Percentiles rank a stretch among this genome's conserved stretches.
These are phyloP conservation scores for Cladorrhinum sp. DNA, from an alignment of 2,329 filamentous ascomycete genomes.

Conservation along the genomic window DNA sequence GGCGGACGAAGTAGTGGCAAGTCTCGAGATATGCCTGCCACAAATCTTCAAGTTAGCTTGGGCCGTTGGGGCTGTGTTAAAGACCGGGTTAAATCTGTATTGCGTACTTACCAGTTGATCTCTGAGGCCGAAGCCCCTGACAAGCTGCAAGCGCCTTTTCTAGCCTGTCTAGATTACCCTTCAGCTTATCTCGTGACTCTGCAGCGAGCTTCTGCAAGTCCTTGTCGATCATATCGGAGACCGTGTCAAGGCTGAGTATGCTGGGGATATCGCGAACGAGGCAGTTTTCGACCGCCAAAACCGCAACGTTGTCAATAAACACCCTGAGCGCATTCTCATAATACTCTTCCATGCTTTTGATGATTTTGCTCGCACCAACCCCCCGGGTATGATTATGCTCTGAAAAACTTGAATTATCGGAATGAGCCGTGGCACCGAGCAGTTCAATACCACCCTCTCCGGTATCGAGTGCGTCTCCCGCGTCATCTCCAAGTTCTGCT, in stretches of 20 bases:
- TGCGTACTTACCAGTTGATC: background rate
- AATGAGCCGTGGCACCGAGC: background rate
- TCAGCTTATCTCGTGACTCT: conserved; percentile 27
- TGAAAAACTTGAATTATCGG: background rate
- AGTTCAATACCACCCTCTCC: too few relatives aligned
- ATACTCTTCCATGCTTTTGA: conserved; percentile 32
- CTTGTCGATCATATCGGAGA: conserved; percentile 36
- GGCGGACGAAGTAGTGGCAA: background rate
- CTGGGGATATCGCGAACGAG: conserved; percentile 40
- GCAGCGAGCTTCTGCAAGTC: conserved; percentile 30
- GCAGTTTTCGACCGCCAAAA: conserved; percentile 48
- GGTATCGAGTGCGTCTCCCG: too few relatives aligned
- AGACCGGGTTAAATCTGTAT: too few relatives aligned
- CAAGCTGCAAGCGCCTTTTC: background rate
- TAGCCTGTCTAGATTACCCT: background rate
- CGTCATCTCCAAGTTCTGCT: background rate
- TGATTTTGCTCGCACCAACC: conserved; percentile 38
- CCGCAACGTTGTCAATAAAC: conserved; percentile 47
- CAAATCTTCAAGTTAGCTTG: background rate
- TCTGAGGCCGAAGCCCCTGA: background rate
- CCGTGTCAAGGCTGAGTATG: conserved; percentile 39
- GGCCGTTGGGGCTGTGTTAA: too few relatives aligned
- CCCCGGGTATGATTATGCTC: conserved; percentile 23
- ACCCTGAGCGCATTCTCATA: conserved; percentile 41
- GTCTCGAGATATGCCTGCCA: background rate